Base-by-base conservation (phyloP, 2,329 filamentous ascomycete species). In the Hymenoscyphus albidus region DNA sequence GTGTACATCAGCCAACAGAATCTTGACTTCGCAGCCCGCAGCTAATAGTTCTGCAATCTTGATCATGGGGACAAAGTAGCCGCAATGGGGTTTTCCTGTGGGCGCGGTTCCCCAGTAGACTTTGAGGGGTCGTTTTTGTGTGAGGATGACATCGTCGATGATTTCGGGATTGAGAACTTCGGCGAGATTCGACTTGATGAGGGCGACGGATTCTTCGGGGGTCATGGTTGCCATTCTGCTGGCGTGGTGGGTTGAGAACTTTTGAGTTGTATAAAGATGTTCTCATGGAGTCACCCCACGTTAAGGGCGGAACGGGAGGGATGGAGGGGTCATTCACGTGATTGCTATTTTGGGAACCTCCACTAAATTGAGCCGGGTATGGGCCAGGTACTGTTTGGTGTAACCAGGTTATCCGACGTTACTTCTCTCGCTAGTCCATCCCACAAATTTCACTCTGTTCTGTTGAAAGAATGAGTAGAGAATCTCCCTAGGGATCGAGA, bases 41-140 rank as follows among this genome's bases (percentile, higher is more conserved):
- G 86, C 84, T 40, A 97, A 86, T 73, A 96, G 87, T 76, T 97
- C 89, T 48, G 92, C 93, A 68, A 97, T 90, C 79, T 97, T 97
- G 75, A 96, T 86, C 71, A 90, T 89, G 5, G 93, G 89, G 5
- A 74, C 73, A 35, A 96, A 91, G 83, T 97, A 97, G 71, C 92
- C 93, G 76, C 87, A 91, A 77, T 97, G 93, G 62, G 93, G 93
- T 66, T 88, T 84, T n/a, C 92, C 92, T 12, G 72, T 74, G 4
- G 72, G 71, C 35, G 72, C 73, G 0, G 92, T 96, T 16, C 92
- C 85, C 92, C 91, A 96, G 86, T 96, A 96, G 77, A 96, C 86
- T 76, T 88, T 89, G 61, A 91, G 83, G 62, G 87, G 85, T 58
- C 88, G 84, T 62, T 91, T 88, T 76, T 91, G 83, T 65, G 86